A percentile compares a stretch with the other conserved stretches of the same genome.
These are phyloP conservation scores for Plectosphaerella sp. DNA, from an alignment of 2,329 filamentous ascomycete genomes.

Conservation along the genomic window DNA sequence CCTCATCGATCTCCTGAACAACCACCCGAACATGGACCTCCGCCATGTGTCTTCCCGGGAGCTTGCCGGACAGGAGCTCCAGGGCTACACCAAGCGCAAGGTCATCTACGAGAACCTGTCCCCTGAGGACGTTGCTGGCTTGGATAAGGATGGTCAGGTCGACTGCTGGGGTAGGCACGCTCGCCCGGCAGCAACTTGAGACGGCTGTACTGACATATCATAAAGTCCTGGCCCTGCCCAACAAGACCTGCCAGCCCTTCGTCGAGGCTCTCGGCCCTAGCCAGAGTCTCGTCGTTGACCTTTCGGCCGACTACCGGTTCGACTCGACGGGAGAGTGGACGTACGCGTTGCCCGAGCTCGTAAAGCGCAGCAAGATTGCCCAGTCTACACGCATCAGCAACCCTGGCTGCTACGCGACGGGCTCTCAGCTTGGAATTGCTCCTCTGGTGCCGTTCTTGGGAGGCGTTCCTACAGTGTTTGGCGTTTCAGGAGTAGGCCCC, in stretches of 20 bases:
- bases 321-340: conserved; percentile 66
- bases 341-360: conserved; percentile 85
- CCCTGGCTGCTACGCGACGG: conserved; percentile 94
- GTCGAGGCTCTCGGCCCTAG: conserved; percentile 80
- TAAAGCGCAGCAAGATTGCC: conserved; percentile 71
- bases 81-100: conserved; percentile 87
- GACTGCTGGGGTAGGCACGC: conserved; percentile 78
- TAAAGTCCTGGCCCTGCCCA: conserved; percentile 64
- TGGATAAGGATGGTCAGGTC: conserved; percentile 79
- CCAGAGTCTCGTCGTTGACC: conserved; percentile 79
- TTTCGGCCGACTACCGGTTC: conserved; percentile 96
- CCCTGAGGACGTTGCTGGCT: conserved; percentile 78
- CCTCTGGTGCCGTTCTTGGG: conserved; percentile 74
- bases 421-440: conserved; percentile 82
- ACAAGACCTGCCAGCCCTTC: conserved; percentile 90
- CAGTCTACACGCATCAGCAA: conserved; percentile 81
- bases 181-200: background rate
- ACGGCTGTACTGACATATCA: background rate
- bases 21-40: conserved; percentile 86
- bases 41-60: conserved; percentile 91
- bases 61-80: conserved; percentile 77
- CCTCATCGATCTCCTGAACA: conserved; percentile 79
- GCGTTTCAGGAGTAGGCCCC: conserved; percentile 64
- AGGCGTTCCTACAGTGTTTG: conserved; percentile 78
- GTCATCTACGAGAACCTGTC: conserved; percentile 89